phyloP scores from a whole-genome alignment of 2,329 filamentous ascomycete genomes.

The Grosmannia clavigera region DNA sequence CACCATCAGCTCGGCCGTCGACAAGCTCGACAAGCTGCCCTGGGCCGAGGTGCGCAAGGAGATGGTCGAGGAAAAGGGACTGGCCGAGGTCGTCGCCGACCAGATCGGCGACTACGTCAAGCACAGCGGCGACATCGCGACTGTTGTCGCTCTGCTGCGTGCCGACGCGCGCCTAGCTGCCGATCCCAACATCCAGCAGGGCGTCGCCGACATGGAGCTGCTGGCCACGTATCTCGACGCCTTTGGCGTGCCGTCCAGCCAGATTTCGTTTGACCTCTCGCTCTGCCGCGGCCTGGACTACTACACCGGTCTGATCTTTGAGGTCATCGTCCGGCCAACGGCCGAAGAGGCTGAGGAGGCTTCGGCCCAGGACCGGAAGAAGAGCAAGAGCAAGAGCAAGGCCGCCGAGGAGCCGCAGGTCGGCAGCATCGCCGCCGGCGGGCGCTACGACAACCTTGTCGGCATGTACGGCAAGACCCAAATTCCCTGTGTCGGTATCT shows the following conservation, averaged over 20 bases:
- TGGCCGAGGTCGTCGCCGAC: conserved; percentile 66
- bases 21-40: conserved; percentile 85
- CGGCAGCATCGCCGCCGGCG: conserved; percentile 79
- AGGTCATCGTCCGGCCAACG: conserved; percentile 39
- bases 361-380: conserved; percentile 16
- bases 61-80: conserved; percentile 86
- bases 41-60: conserved; percentile 86
- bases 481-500: conserved; percentile 84
- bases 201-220: conserved; percentile 67
- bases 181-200: conserved; percentile 66
- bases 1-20: conserved; percentile 81
- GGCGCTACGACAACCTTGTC: conserved; percentile 85
- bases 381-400: conserved; percentile 9
- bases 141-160: conserved; percentile 62
- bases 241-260: conserved; percentile 53
- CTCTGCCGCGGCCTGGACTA: conserved; percentile 57
- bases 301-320: conserved; percentile 73
- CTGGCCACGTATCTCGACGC: conserved; percentile 74
- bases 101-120: conserved; percentile 73
- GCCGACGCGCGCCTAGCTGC: conserved; percentile 53
- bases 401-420: conserved; percentile 39
- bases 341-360: conserved; percentile 24
- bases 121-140: conserved; percentile 18
- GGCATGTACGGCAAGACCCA: conserved; percentile 85
- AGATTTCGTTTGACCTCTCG: conserved; percentile 79